Base-by-base conservation (phyloP, 129 eudicot genomes). In the Calendula officinalis region DNA sequence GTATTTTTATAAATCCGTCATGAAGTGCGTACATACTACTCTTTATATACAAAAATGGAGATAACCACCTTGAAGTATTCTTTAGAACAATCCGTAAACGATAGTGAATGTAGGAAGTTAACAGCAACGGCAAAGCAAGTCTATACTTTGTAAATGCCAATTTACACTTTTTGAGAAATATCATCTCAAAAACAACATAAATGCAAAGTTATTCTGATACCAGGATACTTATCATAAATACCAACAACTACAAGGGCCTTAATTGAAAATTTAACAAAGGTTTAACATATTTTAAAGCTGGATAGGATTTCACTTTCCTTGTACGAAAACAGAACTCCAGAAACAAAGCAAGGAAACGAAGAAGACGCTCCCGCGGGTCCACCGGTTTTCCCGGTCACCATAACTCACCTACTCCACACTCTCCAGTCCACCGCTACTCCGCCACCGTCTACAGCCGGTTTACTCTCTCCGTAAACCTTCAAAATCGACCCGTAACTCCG, bases 291-390 rank as follows among this genome's bases (percentile, higher is more conserved):
- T 54, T 11, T 17, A 50, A 66, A n/a, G 51, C 17, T n/a, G 40
- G 60, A 51, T 50, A 50, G 60, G 50, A 51, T 38, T 51, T 66
- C 71, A 66, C 62, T 51, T 52, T 40, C 49, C 60, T 16, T 51
- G 30, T 35, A 66, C 33, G 61, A 52, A 66, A 66, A 66, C 50
- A 38, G 50, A 66, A 66, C 61, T 66, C 50, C 39, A 38, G 51
- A 37, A 66, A 66, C 44, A 65, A 65, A 66, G 60, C 71, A 52
- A 50, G 32, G 35, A 50, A 65, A 65, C 56, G 17, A 46, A 45
- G 56, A 32, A 32, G 56, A 66, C 62, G 52, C 72, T 41, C 54
- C 63, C 43, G 43, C 62, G 55, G 54, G 44, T 54, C 64, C 54
- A 42, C 54, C 63, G 34, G 42, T 54, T 67, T 54, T 67, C 53